Evolutionary conservation across 2,329 filamentous ascomycete genomes (phyloP).

Genomic region (Ascomycota sp.): DNA sequence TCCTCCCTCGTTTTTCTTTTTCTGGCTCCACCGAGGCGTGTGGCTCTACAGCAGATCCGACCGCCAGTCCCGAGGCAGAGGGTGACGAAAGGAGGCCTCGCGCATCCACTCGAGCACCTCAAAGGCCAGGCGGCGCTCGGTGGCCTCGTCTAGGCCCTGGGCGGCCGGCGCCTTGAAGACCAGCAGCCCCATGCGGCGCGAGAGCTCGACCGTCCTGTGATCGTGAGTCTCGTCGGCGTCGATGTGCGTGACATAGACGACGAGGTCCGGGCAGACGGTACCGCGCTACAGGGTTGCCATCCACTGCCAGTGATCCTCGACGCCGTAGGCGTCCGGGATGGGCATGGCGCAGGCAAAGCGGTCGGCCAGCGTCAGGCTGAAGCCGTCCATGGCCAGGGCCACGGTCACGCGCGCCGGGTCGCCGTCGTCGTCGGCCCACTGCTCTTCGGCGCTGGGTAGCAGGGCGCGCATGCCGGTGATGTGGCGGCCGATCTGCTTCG

Average conservation of each 20-base stretch:
- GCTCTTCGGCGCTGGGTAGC: background rate
- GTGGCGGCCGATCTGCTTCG: conserved; percentile 43
- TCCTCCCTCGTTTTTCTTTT: background rate
- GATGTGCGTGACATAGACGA: conserved; percentile 39
- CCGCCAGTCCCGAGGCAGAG: conserved; percentile 5
- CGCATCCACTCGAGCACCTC: conserved; percentile 71
- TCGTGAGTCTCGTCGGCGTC: conserved; percentile 15
- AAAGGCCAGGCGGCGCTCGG: conserved; percentile 58
- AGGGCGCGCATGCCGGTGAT: conserved; percentile 12
- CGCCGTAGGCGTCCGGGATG: conserved; percentile 56
- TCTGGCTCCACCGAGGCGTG: background rate
- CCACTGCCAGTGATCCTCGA: conserved; percentile 94
- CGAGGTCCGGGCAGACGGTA: conserved; percentile 61
- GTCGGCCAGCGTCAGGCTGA: conserved; percentile 62
- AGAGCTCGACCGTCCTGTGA: conserved; percentile 33
- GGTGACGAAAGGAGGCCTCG: conserved; percentile 20
- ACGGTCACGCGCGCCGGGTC: conserved; percentile 16
- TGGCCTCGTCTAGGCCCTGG: conserved; percentile 41
- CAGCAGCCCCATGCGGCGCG: conserved; percentile 28
- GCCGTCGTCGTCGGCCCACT: conserved; percentile 1
- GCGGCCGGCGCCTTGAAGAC: conserved; percentile 26
- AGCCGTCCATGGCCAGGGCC: conserved; percentile 56
- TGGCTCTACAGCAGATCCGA: conserved; percentile 1
- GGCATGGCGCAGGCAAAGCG: conserved; percentile 52
- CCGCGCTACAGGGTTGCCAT: conserved; percentile 86